Percentiles rank a stretch among this genome's conserved stretches.
Conservation (phyloP, 805 yeast genomes). For the Saturnispora silvae region DNA sequence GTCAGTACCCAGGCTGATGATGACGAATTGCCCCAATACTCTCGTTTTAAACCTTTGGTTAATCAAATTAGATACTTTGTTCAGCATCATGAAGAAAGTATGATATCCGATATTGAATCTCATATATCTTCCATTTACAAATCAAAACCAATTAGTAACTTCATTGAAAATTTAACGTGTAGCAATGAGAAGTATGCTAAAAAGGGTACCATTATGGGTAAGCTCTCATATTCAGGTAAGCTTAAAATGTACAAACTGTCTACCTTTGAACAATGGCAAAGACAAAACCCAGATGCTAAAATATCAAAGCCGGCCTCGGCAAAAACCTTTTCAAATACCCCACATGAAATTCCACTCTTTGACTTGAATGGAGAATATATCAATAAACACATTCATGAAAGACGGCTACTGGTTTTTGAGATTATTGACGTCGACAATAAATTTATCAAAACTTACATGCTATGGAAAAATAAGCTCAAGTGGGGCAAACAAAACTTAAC, state of each 20-base stretch:
- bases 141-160: constrained; percentile 9
- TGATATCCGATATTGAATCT: constrained; percentile 45
- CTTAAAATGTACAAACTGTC: constrained; percentile 52
- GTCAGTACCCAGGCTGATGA: constrained; percentile 12
- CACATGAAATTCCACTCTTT: constrained; percentile 4
- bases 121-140: constrained; percentile 38
- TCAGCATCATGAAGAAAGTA: constrained; percentile 39
- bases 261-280: constrained; percentile 9
- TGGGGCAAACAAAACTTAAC: background rate
- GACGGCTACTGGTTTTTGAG: constrained; percentile 4
- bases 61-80: constrained; percentile 47
- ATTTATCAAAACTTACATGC: constrained; percentile 2
- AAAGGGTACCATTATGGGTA: constrained; percentile 10
- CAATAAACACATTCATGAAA: constrained; percentile 1
- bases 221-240: constrained; percentile 41
- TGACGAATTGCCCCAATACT: constrained; percentile 15
- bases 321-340: background rate
- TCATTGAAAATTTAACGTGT: constrained; percentile 11
- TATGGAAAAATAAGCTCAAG: constrained; percentile 6
- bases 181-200: constrained; percentile 17
- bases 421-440: background rate
- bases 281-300: constrained; percentile 1
- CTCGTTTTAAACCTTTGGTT: constrained; percentile 45
- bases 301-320: background rate
- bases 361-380: constrained; percentile 9